Conservation (phyloP, 768 basidiomycete genomes). For the Boletus tylopilopsis region DNA sequence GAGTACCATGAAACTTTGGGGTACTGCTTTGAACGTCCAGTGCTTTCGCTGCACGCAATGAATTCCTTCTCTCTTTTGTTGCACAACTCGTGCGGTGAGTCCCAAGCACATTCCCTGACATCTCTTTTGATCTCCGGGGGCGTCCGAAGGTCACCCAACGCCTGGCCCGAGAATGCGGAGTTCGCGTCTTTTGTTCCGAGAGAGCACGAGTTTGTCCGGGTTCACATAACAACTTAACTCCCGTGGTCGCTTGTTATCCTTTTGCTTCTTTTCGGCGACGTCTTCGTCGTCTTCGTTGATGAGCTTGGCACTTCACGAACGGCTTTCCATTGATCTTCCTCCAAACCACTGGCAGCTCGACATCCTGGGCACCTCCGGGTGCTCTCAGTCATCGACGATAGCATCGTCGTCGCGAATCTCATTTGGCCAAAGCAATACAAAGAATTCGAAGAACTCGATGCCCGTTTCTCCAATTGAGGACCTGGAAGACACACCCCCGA, state of each 20-base stretch:
- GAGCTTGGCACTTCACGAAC: conserved; percentile 31
- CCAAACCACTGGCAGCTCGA: conserved; percentile 1
- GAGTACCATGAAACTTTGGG: no score
- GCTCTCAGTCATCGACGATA: conserved; percentile 42
- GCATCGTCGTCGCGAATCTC: conserved; percentile 26
- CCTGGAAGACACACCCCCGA: conserved; percentile 18
- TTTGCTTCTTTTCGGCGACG: neutral
- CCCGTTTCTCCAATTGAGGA: conserved; percentile 12
- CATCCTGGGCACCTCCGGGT: conserved; percentile 32
- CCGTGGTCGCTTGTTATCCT: conserved; percentile 8
- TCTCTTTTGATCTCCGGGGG: no score
- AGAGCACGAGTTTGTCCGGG: no score
- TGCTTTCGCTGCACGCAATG: no score
- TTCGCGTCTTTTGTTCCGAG: no score
- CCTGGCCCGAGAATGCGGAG: no score
- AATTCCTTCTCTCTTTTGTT: no score
- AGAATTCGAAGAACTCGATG: conserved; percentile 1
- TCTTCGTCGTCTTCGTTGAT: conserved; percentile 8
- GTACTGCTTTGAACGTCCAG: no score
- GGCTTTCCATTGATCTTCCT: conserved; percentile 23
- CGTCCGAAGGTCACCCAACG: no score
- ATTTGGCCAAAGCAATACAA: conserved; percentile 16
- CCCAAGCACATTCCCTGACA: no score
- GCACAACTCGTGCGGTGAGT: no score
- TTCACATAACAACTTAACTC: conserved; percentile 1